Conservation (phyloP, 139 green algal genomes). For the Coelastrella sp. region DNA sequence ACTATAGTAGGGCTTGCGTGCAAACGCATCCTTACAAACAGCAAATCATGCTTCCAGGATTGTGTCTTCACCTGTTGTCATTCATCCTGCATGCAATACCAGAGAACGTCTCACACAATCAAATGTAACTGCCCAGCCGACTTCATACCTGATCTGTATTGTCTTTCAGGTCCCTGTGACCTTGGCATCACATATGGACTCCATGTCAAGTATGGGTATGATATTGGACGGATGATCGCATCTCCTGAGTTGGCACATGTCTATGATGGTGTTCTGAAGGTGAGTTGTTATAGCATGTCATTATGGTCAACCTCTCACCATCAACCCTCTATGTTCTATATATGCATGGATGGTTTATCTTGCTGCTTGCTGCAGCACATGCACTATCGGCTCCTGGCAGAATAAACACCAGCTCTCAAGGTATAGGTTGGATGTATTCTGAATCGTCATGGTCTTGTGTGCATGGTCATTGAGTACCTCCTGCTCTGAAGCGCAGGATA, state of each 20-base stretch:
- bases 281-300: neutral
- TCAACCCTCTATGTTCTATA: too few species aligned
- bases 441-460: neutral
- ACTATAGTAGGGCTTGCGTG: too few species aligned
- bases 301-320: neutral
- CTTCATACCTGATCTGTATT: too few species aligned
- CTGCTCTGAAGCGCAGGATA: neutral
- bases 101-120: too few species aligned
- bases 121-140: too few species aligned
- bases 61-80: too few species aligned
- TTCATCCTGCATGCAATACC: too few species aligned
- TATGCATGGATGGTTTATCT: too few species aligned
- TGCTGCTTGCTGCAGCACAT: neutral
- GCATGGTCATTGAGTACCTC: too few species aligned
- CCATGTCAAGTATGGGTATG: slow-evolving; percentile 30
- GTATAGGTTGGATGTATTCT: neutral
- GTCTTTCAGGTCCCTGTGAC: slow-evolving; percentile 32
- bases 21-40: too few species aligned
- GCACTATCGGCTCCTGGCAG: neutral
- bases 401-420: neutral
- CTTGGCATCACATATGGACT: slow-evolving; percentile 28
- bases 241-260: slow-evolving; percentile 1
- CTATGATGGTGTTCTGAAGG: slow-evolving; percentile 26
- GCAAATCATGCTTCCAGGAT: too few species aligned
- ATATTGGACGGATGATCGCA: slow-evolving; percentile 19